Conservation (phyloP, 2,329 filamentous ascomycete genomes). For the Botryotinia convoluta region DNA sequence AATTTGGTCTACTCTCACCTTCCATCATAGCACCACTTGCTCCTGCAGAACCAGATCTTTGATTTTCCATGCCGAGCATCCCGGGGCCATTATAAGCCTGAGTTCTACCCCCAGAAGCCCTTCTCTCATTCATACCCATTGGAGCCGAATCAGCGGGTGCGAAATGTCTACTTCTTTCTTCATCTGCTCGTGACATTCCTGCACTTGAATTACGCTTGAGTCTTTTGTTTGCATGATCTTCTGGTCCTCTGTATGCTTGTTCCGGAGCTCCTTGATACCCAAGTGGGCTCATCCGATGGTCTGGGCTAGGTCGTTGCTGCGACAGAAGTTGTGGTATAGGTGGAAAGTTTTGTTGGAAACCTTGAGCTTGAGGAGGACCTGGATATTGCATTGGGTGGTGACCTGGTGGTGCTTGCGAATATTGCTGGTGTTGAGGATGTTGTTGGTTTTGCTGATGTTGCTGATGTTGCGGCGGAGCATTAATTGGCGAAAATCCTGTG, state of each 20-base stretch:
- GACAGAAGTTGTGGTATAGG: not conserved
- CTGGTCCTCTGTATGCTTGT: not conserved
- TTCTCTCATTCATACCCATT: not conserved
- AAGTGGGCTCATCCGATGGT: not conserved
- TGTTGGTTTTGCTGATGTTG: not conserved
- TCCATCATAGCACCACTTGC: not conserved
- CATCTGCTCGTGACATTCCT: not conserved
- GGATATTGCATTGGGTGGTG: not conserved
- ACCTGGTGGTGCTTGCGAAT: not conserved
- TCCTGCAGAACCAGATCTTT: not conserved
- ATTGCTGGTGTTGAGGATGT: not conserved
- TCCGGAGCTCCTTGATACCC: not conserved
- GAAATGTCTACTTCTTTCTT: slow-evolving; percentile 2
- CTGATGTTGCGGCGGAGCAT: slow-evolving; percentile 13
- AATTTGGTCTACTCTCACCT: not conserved
- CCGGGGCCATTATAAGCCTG: not conserved
- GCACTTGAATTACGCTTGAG: not conserved
- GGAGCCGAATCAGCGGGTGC: not conserved
- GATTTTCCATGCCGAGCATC: not conserved
- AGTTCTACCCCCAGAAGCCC: not conserved
- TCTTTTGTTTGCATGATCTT: not conserved
- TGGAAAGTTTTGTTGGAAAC: not conserved
- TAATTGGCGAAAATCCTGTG: slow-evolving; percentile 23
- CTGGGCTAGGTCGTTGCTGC: not conserved
- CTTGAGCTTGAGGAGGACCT: not conserved